Conservation (phyloP, 2,329 filamentous ascomycete species). For the Colletotrichum trifolii region DNA sequence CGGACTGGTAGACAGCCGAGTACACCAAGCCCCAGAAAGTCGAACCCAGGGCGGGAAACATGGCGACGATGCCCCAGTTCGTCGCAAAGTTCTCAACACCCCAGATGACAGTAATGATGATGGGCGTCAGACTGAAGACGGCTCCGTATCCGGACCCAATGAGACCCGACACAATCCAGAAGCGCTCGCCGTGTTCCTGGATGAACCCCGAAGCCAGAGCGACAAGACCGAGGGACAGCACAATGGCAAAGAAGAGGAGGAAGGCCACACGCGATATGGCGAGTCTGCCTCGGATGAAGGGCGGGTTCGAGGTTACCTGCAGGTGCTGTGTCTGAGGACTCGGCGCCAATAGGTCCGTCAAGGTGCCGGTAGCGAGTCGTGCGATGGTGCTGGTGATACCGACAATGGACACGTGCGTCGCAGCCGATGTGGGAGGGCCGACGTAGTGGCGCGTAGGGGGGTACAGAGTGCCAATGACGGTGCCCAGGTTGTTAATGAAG, state of each 20-base stretch:
- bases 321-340: slow-evolving; percentile 69
- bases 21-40: slow-evolving; percentile 94
- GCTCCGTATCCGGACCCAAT: slow-evolving; percentile 94
- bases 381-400: slow-evolving; percentile 91
- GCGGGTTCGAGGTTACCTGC: slow-evolving; percentile 52
- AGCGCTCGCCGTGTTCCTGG: slow-evolving; percentile 80
- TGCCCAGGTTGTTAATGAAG: slow-evolving; percentile 97
- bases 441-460: slow-evolving; percentile 60
- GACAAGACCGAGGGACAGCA: slow-evolving; percentile 81
- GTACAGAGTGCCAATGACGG: slow-evolving; percentile 88
- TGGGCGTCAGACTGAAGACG: slow-evolving; percentile 87
- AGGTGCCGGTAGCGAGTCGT: slow-evolving; percentile 86
- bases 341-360: slow-evolving; percentile 88
- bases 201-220: slow-evolving; percentile 80
- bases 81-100: slow-evolving; percentile 98
- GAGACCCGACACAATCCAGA: slow-evolving; percentile 86
- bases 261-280: slow-evolving; percentile 83
- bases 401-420: slow-evolving; percentile 93
- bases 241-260: slow-evolving; percentile 77
- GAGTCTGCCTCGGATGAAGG: slow-evolving; percentile 49
- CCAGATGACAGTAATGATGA: slow-evolving; percentile 97
- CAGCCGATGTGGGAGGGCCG: slow-evolving; percentile 67
- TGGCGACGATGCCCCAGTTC: slow-evolving; percentile 95
- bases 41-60: slow-evolving; percentile 88
- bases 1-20: slow-evolving; percentile 80